Conservation (phyloP, 345 rosid genomes). For the Sonneratia alba region DNA sequence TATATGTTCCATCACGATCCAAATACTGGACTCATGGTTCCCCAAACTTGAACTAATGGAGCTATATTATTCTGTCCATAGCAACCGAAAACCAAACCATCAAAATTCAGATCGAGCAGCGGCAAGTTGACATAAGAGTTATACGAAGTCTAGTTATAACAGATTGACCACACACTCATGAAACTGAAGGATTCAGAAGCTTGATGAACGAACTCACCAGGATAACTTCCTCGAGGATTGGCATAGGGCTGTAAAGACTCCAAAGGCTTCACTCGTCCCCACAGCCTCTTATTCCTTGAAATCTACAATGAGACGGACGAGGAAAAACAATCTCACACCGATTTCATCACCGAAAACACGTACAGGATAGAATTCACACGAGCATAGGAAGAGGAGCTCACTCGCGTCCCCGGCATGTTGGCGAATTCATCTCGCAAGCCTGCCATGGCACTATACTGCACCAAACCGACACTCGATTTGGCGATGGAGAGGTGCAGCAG, state of each 20-base stretch:
- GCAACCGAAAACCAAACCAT: neutral
- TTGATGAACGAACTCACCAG: conserved; percentile 40
- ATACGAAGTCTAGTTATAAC: neutral
- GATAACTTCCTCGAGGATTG: conserved; percentile 66
- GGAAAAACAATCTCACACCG: conserved; percentile 13
- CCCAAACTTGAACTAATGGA: neutral
- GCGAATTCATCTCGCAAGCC: conserved; percentile 43
- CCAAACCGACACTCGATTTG: conserved; percentile 44
- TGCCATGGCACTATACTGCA: conserved; percentile 42
- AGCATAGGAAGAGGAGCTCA: conserved; percentile 10
- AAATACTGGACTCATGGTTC: neutral
- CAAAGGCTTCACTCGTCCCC: conserved; percentile 72
- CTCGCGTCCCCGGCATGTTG: conserved; percentile 34
- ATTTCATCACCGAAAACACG: neutral
- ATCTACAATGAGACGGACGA: conserved; percentile 29
- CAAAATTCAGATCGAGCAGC: neutral
- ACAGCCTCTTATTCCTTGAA: conserved; percentile 48
- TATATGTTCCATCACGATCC: neutral
- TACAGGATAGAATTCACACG: neutral
- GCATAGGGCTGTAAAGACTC: conserved; percentile 84
- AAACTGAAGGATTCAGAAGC: neutral
- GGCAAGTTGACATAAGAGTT: neutral
- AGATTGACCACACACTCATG: neutral
- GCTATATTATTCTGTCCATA: neutral
- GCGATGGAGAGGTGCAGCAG: conserved; percentile 75